These are phyloP conservation scores for Naegleria lovaniensis DNA, from an alignment of 208 protist genomes.

Conservation along the genomic window DNA sequence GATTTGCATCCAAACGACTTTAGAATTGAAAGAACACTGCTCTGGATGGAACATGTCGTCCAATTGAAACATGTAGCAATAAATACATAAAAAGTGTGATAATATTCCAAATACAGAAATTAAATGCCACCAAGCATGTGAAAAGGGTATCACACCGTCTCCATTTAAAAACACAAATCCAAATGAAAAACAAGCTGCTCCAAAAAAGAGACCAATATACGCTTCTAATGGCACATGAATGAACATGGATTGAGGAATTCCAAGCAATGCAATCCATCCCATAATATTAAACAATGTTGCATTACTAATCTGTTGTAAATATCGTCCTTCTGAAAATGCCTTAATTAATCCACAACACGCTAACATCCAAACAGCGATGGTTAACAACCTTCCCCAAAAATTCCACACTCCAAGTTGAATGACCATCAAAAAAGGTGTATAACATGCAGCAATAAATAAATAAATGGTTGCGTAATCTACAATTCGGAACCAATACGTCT, in stretches of 20 bases:
- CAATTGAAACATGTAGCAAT: background rate
- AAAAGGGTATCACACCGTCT: background rate
- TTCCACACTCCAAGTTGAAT: background rate
- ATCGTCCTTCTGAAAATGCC: background rate
- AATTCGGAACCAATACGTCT: background rate
- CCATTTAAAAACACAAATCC: background rate
- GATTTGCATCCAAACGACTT: background rate
- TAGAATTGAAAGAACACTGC: background rate
- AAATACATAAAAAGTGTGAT: background rate
- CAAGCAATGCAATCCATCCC: background rate
- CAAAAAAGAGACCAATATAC: background rate
- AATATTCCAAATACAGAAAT: background rate
- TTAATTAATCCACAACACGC: background rate
- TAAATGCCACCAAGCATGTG: background rate
- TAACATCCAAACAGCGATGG: background rate
- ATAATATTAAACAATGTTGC: background rate
- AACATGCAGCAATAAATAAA: background rate
- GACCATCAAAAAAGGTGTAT: background rate
- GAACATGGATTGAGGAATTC: background rate
- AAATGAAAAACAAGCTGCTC: background rate
- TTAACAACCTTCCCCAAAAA: background rate
- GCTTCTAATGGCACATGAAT: background rate
- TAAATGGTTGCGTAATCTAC: background rate
- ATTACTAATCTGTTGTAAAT: background rate
- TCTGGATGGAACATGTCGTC: background rate